These are phyloP conservation scores for Pythium aphanidermatum DNA, from an alignment of 352 stramenopile species.

Conservation along the genomic window DNA sequence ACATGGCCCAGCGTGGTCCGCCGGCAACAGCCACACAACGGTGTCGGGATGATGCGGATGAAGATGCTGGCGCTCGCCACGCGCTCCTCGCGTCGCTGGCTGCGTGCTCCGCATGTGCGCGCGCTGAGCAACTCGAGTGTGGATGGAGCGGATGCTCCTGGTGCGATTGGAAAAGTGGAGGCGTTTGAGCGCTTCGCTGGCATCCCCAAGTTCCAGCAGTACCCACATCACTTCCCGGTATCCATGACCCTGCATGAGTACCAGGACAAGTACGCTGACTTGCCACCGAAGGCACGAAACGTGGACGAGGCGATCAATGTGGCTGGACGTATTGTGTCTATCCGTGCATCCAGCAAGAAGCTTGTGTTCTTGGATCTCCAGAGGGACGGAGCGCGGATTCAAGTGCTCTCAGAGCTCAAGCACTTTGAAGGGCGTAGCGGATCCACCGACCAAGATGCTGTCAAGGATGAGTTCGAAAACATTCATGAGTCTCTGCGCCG, in stretches of 20 bases:
- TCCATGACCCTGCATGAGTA: slow-evolving; percentile 62
- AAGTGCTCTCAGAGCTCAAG: slow-evolving; percentile 74
- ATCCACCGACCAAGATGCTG: slow-evolving; percentile 22
- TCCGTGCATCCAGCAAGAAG: slow-evolving; percentile 77
- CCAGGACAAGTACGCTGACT: slow-evolving; percentile 39
- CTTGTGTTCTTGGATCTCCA: slow-evolving; percentile 75
- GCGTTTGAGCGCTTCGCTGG: slow-evolving; percentile 54
- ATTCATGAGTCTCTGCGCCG: slow-evolving; percentile 70
- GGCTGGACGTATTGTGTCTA: slow-evolving; percentile 63
- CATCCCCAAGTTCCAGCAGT: slow-evolving; percentile 45
- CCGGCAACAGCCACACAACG: no score
- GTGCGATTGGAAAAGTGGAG: slow-evolving; percentile 13
- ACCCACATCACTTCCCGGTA: slow-evolving; percentile 63
- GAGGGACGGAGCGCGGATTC: slow-evolving; percentile 54
- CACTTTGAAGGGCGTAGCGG: slow-evolving; percentile 42
- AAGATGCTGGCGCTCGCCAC: neutral
- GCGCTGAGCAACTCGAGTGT: neutral
- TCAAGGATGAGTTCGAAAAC: slow-evolving; percentile 45
- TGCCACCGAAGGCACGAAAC: slow-evolving; percentile 53
- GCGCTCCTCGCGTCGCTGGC: slow-evolving; percentile 3
- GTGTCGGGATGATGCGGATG: slow-evolving; percentile 3
- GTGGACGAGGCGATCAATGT: slow-evolving; percentile 48
- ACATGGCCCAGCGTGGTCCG: no score
- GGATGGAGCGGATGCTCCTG: neutral
- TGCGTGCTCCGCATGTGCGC: neutral